Conservation (phyloP, 2,329 filamentous ascomycete genomes). For the Tolypocladium endophyticum region DNA sequence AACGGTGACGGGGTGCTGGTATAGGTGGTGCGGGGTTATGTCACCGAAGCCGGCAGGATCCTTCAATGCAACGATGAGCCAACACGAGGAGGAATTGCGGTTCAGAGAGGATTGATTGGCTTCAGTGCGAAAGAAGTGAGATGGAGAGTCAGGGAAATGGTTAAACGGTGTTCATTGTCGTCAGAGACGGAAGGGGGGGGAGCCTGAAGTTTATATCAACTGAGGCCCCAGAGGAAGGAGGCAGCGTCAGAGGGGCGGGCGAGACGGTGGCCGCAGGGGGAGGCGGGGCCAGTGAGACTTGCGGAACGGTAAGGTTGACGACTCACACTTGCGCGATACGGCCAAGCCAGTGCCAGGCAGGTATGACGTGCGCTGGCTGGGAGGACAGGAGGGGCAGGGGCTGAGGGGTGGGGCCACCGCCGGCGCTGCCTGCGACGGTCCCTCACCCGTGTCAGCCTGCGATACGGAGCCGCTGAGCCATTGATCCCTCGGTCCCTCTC, state of each 20-base stretch:
- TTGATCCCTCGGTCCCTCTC: background rate
- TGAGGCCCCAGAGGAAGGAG: background rate
- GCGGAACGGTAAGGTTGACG: background rate
- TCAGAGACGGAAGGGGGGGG: background rate
- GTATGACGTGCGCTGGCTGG: conserved; percentile 3
- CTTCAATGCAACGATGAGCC: background rate
- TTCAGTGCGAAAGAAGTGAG: background rate
- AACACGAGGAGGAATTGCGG: background rate
- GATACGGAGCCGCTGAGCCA: no score
- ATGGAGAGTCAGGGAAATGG: background rate
- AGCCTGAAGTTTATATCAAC: conserved; percentile 1
- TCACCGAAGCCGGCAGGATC: background rate
- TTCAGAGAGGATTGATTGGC: background rate
- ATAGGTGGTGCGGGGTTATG: background rate
- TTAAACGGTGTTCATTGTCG: background rate
- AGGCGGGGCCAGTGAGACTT: background rate
- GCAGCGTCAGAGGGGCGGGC: background rate
- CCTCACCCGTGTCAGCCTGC: background rate
- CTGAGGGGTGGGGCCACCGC: background rate
- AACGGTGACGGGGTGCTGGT: conserved; percentile 1
- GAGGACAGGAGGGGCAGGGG: background rate
- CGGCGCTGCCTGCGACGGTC: background rate
- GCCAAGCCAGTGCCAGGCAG: background rate
- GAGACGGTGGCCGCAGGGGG: background rate
- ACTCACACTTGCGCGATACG: background rate